A percentile compares a stretch with the other conserved stretches of the same genome.
These are phyloP conservation scores for Emergomyces africanus DNA, from an alignment of 2,329 filamentous ascomycete genomes.

Conservation along the genomic window DNA sequence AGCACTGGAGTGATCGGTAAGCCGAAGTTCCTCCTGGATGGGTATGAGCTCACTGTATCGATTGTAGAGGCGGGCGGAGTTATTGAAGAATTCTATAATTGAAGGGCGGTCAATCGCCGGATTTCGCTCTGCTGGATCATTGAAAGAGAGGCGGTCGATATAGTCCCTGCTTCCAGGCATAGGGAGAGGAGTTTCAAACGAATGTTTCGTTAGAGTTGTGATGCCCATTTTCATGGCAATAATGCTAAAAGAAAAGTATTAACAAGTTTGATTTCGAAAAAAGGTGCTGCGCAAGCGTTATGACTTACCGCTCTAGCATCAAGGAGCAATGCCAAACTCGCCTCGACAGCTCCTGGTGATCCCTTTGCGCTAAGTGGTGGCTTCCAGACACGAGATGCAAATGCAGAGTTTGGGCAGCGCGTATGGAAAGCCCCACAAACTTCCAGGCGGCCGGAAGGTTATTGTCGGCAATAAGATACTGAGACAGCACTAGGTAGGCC, in stretches of 20 bases:
- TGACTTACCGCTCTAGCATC: slow-evolving; percentile 13
- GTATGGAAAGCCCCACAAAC: slow-evolving; percentile 13
- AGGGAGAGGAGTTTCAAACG: slow-evolving; percentile 13
- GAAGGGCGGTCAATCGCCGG: slow-evolving; percentile 13
- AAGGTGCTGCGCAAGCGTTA: background rate
- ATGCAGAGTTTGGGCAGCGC: slow-evolving; percentile 12
- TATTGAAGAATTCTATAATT: slow-evolving; percentile 15
- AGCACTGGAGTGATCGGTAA: slow-evolving; percentile 8
- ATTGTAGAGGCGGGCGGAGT: slow-evolving; percentile 13
- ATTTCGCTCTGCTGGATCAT: background rate
- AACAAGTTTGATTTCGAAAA: background rate
- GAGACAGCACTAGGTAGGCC: slow-evolving; percentile 12
- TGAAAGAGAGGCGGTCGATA: slow-evolving; percentile 13
- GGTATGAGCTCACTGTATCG: slow-evolving; percentile 13
- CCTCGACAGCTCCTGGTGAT: slow-evolving; percentile 12
- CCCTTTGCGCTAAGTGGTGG: slow-evolving; percentile 8
- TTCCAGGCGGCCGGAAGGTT: slow-evolving; percentile 14
- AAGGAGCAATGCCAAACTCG: slow-evolving; percentile 18
- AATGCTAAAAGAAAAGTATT: slow-evolving; percentile 6
- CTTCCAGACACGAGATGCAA: slow-evolving; percentile 12
- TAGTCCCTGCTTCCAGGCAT: slow-evolving; percentile 16
- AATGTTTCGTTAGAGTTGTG: slow-evolving; percentile 9
- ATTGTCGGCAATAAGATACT: slow-evolving; percentile 15
- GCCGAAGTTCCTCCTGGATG: slow-evolving; percentile 13
- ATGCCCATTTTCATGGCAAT: slow-evolving; percentile 14